Percentiles rank a stretch among this genome's conserved stretches.
Evolutionary conservation across 2,329 filamentous ascomycete genomes (phyloP).

Genomic region (Alternaria angustiovoidea): DNA sequence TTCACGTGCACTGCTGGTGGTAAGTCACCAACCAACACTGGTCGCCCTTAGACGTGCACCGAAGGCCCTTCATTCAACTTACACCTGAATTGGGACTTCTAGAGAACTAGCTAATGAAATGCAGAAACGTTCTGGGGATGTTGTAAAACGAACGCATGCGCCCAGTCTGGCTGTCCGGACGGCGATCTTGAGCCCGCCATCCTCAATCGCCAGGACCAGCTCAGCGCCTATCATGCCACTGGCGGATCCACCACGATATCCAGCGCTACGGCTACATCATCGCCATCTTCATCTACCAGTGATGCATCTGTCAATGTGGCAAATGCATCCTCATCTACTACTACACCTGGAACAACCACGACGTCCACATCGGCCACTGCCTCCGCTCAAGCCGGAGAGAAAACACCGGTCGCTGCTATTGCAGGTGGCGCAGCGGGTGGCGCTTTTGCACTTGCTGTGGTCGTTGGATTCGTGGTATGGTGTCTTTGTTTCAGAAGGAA

Average conservation of each 20-base stretch:
- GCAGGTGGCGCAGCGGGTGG: slow-evolving; percentile 35
- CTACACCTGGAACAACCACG: not conserved
- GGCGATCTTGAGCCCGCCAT: slow-evolving; percentile 35
- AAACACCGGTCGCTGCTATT: slow-evolving; percentile 28
- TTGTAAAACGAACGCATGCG: slow-evolving; percentile 49
- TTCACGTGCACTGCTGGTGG: slow-evolving; percentile 45
- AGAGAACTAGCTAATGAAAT: not conserved
- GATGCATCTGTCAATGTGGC: slow-evolving; percentile 3
- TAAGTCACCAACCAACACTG: not conserved
- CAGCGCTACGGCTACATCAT: slow-evolving; percentile 9
- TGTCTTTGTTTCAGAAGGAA: slow-evolving; percentile 22
- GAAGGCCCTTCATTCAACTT: not conserved
- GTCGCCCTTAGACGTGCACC: not conserved
- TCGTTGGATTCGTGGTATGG: slow-evolving; percentile 28
- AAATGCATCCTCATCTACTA: not conserved
- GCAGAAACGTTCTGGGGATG: slow-evolving; percentile 49
- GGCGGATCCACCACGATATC: slow-evolving; percentile 12
- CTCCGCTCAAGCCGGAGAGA: slow-evolving; percentile 2
- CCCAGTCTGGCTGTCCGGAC: slow-evolving; percentile 34
- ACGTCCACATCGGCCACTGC: not conserved
- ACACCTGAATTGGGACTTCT: not conserved
- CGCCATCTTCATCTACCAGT: not conserved
- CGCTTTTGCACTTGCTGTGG: slow-evolving; percentile 22
- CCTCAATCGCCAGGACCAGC: slow-evolving; percentile 20
- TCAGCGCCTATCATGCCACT: slow-evolving; percentile 26